Conservation (phyloP, 2,329 filamentous ascomycete genomes). For the Aspergillus candidus region DNA sequence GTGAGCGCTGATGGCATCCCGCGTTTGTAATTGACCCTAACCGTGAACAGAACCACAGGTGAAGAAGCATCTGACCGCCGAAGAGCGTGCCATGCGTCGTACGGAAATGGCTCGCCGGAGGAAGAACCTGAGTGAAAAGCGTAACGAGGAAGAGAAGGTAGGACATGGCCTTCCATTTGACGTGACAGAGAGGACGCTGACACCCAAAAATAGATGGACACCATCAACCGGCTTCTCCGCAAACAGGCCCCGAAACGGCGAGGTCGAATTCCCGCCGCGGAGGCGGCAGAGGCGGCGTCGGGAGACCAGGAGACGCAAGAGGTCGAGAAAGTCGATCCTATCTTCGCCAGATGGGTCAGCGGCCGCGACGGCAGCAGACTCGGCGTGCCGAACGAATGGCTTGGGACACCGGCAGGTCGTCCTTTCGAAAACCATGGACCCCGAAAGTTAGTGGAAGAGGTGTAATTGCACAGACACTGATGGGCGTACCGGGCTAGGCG, state of each 20-base stretch:
- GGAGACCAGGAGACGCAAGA: slow-evolving; percentile 34
- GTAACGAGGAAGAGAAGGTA: slow-evolving; percentile 74
- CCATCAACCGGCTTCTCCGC: slow-evolving; percentile 61
- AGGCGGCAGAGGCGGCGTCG: slow-evolving; percentile 39
- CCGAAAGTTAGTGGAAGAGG: slow-evolving; percentile 35
- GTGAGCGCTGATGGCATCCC: slow-evolving; percentile 24
- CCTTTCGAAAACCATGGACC: slow-evolving; percentile 8
- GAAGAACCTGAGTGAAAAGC: slow-evolving; percentile 69
- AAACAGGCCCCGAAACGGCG: slow-evolving; percentile 59
- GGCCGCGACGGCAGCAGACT: slow-evolving; percentile 37
- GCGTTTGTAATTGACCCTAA: slow-evolving; percentile 9
- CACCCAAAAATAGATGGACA: slow-evolving; percentile 50
- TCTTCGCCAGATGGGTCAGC: slow-evolving; percentile 43
- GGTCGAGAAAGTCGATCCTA: slow-evolving; percentile 36
- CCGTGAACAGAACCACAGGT: slow-evolving; percentile 55
- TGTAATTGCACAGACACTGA: slow-evolving; percentile 16
- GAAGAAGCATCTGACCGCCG: slow-evolving; percentile 66
- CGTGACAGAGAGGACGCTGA: slow-evolving; percentile 11
- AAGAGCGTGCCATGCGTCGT: slow-evolving; percentile 66
- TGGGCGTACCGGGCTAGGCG: slow-evolving; percentile 17
- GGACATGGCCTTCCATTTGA: slow-evolving; percentile 25
- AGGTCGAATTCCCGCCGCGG: slow-evolving; percentile 43
- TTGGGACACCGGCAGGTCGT: slow-evolving; percentile 38
- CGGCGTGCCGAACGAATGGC: slow-evolving; percentile 44
- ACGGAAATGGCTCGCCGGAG: slow-evolving; percentile 67